phyloP scores from a whole-genome alignment of 2,329 filamentous ascomycete species.

The Fusarium cicatricum region DNA sequence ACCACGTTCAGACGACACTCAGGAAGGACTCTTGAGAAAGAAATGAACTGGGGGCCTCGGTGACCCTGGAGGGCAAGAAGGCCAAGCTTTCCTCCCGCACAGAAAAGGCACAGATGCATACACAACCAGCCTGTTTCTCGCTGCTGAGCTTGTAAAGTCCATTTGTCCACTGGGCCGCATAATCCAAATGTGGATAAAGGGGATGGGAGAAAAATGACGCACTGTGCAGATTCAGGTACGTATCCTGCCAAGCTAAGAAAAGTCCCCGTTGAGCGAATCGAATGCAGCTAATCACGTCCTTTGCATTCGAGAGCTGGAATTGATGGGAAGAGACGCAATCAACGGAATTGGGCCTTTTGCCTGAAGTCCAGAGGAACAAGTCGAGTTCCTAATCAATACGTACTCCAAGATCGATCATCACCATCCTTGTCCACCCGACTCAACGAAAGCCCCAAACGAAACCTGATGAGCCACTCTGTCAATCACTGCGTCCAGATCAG shows the following conservation, averaged over 20 bases:
- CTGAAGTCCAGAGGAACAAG: too few species aligned
- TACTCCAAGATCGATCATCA: constrained; percentile 3
- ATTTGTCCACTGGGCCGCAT: constrained; percentile 34
- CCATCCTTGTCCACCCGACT: constrained; percentile 23
- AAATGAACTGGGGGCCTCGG: constrained; percentile 5
- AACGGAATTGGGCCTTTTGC: not conserved
- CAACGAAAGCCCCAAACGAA: constrained; percentile 13
- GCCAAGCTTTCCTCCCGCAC: not conserved
- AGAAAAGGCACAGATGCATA: not conserved
- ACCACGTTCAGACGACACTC: too few species aligned
- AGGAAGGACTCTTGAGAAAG: not conserved
- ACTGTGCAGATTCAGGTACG: constrained; percentile 27
- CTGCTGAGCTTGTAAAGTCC: constrained; percentile 10
- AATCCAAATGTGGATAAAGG: constrained; percentile 21
- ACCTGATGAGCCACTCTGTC: constrained; percentile 22
- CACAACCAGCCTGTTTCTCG: constrained; percentile 24
- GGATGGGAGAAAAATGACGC: constrained; percentile 16
- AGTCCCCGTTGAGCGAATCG: constrained; percentile 2
- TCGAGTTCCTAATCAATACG: too few species aligned
- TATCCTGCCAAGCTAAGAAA: not conserved
- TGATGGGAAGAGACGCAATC: not conserved
- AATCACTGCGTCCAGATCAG: not conserved
- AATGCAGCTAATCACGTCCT: constrained; percentile 16
- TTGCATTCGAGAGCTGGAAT: constrained; percentile 4
- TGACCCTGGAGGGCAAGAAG: not conserved